Base-by-base conservation (phyloP, 2,329 filamentous ascomycete genomes). In the Xylariaceae sp. region DNA sequence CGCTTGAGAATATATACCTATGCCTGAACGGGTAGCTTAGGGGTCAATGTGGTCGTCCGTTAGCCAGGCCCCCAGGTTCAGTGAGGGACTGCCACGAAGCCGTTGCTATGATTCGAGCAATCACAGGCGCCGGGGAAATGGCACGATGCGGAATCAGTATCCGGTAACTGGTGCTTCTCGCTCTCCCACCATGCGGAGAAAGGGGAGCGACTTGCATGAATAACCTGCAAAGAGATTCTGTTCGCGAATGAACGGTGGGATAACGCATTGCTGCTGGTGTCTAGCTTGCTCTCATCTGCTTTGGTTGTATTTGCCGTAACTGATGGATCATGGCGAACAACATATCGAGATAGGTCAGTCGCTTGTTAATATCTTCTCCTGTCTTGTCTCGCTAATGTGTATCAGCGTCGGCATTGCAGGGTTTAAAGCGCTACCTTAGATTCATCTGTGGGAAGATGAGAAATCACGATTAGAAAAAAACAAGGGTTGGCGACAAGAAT, bases 61-160 rank as follows among this genome's bases (percentile, higher is more conserved):
- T 61, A 48, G 54, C 47, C 47, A n/a, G 33, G 51, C 57, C 58
- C 19, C 31, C 26, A 47, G 47, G 53, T 60, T 67, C 68, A 71
- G 65, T 71, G 54, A 70, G 70, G 61, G 62, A 56, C 31, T 70
- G 70, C 70, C 70, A 72, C 70, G 70, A 72, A 72, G 66, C 66
- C 65, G 63, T 63, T 55, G 54, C 52, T 56, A 56, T 46, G 54
- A 56, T 55, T 45, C 60, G 52, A 67, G 64, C 58, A 69, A 57
- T 62, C 62, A 67, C 46, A 69, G 48, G 53, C 39, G 44, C 51
- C 47, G 48, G 55, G 56, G 58, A 64, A 63, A 67, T 70, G 70
- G 68, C 67, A 60, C 58, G 64, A 66, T 57, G 49, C 60, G 51
- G 66, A 53, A 55, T 58, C 58, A 60, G 59, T 56, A 55, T 48